Conservation (phyloP, 805 yeast genomes). For the Starmerella stigmatis region DNA sequence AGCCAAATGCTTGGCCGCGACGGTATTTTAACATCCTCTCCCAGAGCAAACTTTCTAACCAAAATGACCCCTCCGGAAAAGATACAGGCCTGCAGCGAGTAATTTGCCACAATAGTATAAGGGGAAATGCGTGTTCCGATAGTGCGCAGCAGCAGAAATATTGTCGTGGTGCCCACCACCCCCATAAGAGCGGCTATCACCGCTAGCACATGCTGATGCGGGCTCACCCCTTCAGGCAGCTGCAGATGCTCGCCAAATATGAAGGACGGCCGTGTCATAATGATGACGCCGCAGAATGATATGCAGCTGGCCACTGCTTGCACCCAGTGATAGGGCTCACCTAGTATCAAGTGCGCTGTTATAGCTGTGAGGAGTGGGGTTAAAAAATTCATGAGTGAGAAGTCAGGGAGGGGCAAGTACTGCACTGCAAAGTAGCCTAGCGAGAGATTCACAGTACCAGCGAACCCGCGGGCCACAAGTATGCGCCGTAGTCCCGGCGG, state of each 20-base stretch:
- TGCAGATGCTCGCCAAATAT: slow-evolving; percentile 39
- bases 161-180: slow-evolving; percentile 4
- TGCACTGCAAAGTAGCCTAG: slow-evolving; percentile 64
- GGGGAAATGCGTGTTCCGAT: slow-evolving; percentile 75
- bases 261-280: slow-evolving; percentile 73
- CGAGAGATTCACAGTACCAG: slow-evolving; percentile 72
- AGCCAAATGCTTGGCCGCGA: slow-evolving; percentile 37
- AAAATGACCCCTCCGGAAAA: slow-evolving; percentile 40
- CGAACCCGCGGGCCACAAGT: slow-evolving; percentile 50
- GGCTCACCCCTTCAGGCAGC: neutral
- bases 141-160: slow-evolving; percentile 41
- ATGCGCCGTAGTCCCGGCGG: slow-evolving; percentile 46
- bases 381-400: slow-evolving; percentile 66
- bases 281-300: slow-evolving; percentile 63
- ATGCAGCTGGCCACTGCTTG: slow-evolving; percentile 61
- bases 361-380: slow-evolving; percentile 68
- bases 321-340: slow-evolving; percentile 52
- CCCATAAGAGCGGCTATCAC: slow-evolving; percentile 41
- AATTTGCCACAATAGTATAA: slow-evolving; percentile 62
- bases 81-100: slow-evolving; percentile 50
- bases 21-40: slow-evolving; percentile 1
- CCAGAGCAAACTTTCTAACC: neutral
- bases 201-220: slow-evolving; percentile 38
- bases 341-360: slow-evolving; percentile 54
- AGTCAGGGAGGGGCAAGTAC: slow-evolving; percentile 68